Evolutionary conservation across 345 rosid species (phyloP), one percentile per base, ranked within the genome.

Genomic region (Bruguiera parviflora): DNA sequence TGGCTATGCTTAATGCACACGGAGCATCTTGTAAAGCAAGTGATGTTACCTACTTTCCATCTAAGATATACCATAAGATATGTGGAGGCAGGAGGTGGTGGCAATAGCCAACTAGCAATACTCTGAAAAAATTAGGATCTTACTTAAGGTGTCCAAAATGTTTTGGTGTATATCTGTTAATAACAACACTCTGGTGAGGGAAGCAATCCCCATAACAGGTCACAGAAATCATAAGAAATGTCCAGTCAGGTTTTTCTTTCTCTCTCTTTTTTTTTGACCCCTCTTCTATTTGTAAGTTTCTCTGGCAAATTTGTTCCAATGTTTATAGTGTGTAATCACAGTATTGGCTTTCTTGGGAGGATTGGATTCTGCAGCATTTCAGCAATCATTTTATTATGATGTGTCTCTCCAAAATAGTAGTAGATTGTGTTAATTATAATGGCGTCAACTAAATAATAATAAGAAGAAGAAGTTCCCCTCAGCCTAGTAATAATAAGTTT

Each of bases 21-120:
- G 80, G 84, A 78, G 88, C 86, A 80, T 78, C 82, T 68, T 83
- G 87, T 82, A 82, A 80, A 89, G 79, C 43, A 73, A 76, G 63
- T 61, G 82, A 78, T 84, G 82, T 79, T 70, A 73, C 78, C 15
- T 25, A 31, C 70, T 64, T 66, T 75, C 58, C 64, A 63, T 69
- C 69, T 25, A 64, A 72, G 74, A 73, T 77, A 58, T 66, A 53
- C 71, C 64, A 71, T 58, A 72, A 79, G 82, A 63, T 70, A 62
- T 33, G 58, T 28, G 27, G 74, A 84, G 68, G 71, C 63, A 35
- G 71, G 84, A 46, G 77, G 72, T 80, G 83, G 74, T 72, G 75
- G n/a, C 52, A 47, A 47, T 73, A 73, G 69, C 75, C 71, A 76
- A 43, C 49, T 13, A 43, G 49, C 49, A 43, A 43, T 74, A 67